phyloP scores from a whole-genome alignment of 2,329 filamentous ascomycete species.

The Tolypocladium album region DNA sequence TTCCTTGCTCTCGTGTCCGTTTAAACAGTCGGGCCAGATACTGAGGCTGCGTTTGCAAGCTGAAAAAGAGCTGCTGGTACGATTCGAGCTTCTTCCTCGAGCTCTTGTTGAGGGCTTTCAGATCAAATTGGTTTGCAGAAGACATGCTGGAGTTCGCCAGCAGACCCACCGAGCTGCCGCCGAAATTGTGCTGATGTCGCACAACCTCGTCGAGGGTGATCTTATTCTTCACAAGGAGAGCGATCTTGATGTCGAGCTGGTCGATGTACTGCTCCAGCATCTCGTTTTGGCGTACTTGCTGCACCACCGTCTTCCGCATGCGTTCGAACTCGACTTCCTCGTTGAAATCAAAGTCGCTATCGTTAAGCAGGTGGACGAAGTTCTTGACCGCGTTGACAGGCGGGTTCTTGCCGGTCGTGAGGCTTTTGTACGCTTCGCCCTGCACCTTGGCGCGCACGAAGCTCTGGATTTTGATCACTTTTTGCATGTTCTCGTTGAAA shows the following conservation, averaged over 20 bases:
- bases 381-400: constrained; percentile 95
- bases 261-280: constrained; percentile 96
- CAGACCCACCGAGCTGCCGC: constrained; percentile 74
- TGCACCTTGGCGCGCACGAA: constrained; percentile 92
- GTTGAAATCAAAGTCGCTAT: constrained; percentile 98
- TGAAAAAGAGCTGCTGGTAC: constrained; percentile 96
- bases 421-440: constrained; percentile 93
- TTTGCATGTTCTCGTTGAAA: constrained; percentile 96
- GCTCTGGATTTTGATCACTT: constrained; percentile 97
- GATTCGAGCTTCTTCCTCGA: constrained; percentile 91
- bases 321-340: constrained; percentile 96
- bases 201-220: constrained; percentile 97
- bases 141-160: constrained; percentile 81
- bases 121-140: constrained; percentile 85
- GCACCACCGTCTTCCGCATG: constrained; percentile 88
- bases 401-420: constrained; percentile 92
- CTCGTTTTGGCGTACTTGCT: constrained; percentile 95
- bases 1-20: constrained; percentile 70
- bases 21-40: constrained; percentile 87
- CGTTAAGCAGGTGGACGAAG: constrained; percentile 94
- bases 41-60: constrained; percentile 89
- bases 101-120: constrained; percentile 95
- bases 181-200: constrained; percentile 92
- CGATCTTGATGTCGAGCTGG: constrained; percentile 98
- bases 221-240: constrained; percentile 96